These are phyloP conservation scores for Pseudoturritis turrita DNA, from an alignment of 345 rosid genomes.

Conservation along the genomic window DNA sequence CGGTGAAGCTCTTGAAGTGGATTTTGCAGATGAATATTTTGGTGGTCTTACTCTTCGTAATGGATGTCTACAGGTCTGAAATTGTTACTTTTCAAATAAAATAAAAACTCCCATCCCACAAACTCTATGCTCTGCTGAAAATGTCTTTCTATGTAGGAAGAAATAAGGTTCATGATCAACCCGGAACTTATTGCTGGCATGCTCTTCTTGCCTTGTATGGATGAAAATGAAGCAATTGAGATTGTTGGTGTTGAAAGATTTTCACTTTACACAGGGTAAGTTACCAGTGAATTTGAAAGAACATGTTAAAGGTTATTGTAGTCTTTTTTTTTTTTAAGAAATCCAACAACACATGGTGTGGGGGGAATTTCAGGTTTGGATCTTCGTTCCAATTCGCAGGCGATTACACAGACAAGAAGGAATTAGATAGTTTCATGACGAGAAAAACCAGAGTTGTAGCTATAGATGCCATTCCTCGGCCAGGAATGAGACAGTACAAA, in stretches of 20 bases:
- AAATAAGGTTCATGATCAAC: conserved; percentile 82
- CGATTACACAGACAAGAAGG: conserved; percentile 55
- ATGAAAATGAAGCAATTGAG: conserved; percentile 77
- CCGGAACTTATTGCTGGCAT: conserved; percentile 87
- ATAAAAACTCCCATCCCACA: too few relatives aligned
- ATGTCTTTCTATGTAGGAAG: conserved; percentile 53
- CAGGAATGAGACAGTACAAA: conserved; percentile 54
- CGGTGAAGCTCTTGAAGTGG: conserved; percentile 62
- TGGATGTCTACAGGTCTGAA: conserved; percentile 75
- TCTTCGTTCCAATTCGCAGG: conserved; percentile 76
- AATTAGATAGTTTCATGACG: conserved; percentile 49
- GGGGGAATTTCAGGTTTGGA: conserved; percentile 51
- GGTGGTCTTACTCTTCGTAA: conserved; percentile 79
- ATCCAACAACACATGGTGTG: conserved; percentile 24
- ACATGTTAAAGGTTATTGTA: conserved; percentile 6
- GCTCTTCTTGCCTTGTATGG: conserved; percentile 90
- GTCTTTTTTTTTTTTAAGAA: conserved; percentile 9
- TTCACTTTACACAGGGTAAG: conserved; percentile 71
- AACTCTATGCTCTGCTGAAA: too few relatives aligned
- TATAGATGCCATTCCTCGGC: conserved; percentile 67
- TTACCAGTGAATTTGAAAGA: not conserved
- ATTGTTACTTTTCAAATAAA: too few relatives aligned
- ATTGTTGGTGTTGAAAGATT: conserved; percentile 83
- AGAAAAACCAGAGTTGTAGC: conserved; percentile 66
- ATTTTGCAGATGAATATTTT: conserved; percentile 79